Percentiles rank a stretch among this genome's conserved stretches.
These are phyloP conservation scores for Aspergillus bombycis DNA, from an alignment of 2,329 filamentous ascomycete genomes.

Conservation along the genomic window DNA sequence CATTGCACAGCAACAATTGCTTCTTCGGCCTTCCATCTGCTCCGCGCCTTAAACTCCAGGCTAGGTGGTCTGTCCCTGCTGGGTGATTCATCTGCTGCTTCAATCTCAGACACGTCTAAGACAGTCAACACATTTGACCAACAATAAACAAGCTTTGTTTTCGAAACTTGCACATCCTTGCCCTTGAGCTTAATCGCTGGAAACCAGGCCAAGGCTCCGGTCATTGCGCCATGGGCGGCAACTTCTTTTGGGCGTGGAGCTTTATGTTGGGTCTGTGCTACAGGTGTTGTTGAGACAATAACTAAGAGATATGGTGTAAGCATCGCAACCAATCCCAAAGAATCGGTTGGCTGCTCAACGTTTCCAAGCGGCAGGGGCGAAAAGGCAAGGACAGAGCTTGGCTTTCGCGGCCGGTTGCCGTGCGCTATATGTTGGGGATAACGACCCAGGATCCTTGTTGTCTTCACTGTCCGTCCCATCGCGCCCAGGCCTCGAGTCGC, in stretches of 20 bases:
- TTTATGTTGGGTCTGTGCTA: slow-evolving; percentile 97
- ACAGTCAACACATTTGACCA: slow-evolving; percentile 98
- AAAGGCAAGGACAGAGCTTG: slow-evolving; percentile 93
- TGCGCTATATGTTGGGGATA: slow-evolving; percentile 74
- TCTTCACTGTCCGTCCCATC: slow-evolving; percentile 83
- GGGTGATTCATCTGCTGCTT: slow-evolving; percentile 54
- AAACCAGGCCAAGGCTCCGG: slow-evolving; percentile 95
- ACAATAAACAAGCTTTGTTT: slow-evolving; percentile 89
- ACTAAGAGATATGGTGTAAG: slow-evolving; percentile 94
- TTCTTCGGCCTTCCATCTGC: slow-evolving; percentile 90
- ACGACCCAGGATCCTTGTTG: slow-evolving; percentile 84
- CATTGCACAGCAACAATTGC: slow-evolving; percentile 96
- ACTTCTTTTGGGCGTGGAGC: slow-evolving; percentile 88
- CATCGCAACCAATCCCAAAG: slow-evolving; percentile 89
- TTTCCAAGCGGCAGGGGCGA: slow-evolving; percentile 91
- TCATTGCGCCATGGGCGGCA: slow-evolving; percentile 85
- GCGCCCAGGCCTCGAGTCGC: slow-evolving; percentile 88
- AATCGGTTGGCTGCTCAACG: slow-evolving; percentile 83
- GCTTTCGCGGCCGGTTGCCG: slow-evolving; percentile 72
- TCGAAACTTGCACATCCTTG: slow-evolving; percentile 66
- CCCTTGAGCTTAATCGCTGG: slow-evolving; percentile 90
- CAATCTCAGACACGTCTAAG: slow-evolving; percentile 79
- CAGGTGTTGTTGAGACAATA: slow-evolving; percentile 93
- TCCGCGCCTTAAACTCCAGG: slow-evolving; percentile 79
- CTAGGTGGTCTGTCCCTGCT: slow-evolving; percentile 77